phyloP scores from a whole-genome alignment of 306 rosid genomes.

The Quercus gilva region DNA sequence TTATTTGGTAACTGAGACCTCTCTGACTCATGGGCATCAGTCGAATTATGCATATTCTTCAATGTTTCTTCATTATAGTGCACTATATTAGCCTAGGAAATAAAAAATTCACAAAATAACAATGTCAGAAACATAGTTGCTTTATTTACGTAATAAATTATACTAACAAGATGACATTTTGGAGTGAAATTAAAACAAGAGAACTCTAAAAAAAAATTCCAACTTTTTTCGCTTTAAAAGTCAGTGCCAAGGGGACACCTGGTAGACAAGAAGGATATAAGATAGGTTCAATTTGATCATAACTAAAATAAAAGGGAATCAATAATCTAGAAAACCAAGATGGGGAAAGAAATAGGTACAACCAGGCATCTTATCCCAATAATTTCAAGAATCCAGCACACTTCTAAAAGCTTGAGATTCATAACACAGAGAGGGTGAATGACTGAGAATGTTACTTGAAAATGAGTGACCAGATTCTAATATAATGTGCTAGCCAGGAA shows the following conservation, averaged over 20 bases:
- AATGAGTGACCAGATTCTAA: not conserved
- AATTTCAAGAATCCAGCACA: not conserved
- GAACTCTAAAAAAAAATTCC: not conserved
- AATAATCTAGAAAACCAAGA: not conserved
- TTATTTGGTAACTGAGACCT: constrained; percentile 49
- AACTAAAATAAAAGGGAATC: not conserved
- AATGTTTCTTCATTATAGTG: constrained; percentile 71
- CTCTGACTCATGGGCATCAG: constrained; percentile 51
- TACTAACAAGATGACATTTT: not conserved
- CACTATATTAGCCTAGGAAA: constrained; percentile 71
- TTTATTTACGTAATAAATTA: not conserved
- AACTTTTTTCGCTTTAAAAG: not conserved
- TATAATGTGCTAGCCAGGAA: not conserved
- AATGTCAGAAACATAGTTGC: constrained; percentile 22
- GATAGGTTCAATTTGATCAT: not conserved
- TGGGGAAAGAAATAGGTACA: not conserved
- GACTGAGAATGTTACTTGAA: not conserved
- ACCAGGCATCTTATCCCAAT: not conserved
- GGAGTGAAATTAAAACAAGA: not conserved
- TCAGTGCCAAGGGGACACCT: not conserved
- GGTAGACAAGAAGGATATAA: not conserved
- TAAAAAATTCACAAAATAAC: constrained; percentile 10
- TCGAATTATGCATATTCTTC: constrained; percentile 63
- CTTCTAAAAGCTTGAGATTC: too few species aligned
- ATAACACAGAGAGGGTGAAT: not conserved